Evolutionary conservation across 2,329 filamentous ascomycete species (phyloP), one percentile per base, ranked within the genome.

Genomic region (Colletotrichum camelliae): DNA sequence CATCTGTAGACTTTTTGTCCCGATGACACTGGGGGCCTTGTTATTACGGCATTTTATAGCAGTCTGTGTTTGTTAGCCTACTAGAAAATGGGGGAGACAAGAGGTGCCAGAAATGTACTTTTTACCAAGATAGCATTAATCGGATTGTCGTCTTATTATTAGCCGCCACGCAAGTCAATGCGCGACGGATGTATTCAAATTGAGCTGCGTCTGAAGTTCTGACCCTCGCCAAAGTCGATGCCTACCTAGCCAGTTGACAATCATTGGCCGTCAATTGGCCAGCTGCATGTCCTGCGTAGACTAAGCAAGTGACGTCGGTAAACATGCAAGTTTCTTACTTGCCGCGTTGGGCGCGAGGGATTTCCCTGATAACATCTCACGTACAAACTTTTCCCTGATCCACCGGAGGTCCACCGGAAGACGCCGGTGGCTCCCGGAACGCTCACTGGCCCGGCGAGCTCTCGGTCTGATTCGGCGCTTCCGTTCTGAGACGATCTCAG

Each of bases 381-480:
- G 1, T 58, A 43, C 68, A 57, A 5, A 48, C 57, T 72, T 72
- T 67, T 58, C 57, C 33, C 15, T 62, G 69, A n/a, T 72, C 73
- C 73, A 75, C 62, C 55, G 62, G 52, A 31, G 21, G 39, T 58
- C 73, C 72, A 71, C 67, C 60, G 48, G 48, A 16, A 35, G 39
- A 13, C 16, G 31, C 58, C 52, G 72, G 62, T 58, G 48, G 31
- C 39, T 55, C 55, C 37, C 68, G 61, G 67, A 13, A 31, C 72
- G 24, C 35, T 62, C 60, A 52, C 33, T 35, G 72, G 62, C 18
- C 18, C 10, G 62, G 62, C 48, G 52, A 16, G 7, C 27, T 21
- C 62, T 67, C 73, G 69, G 73, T 43, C 43, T 72, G 39, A 62
- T 62, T 75, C 62, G 73, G 73, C 64, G 64, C 27, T 31, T 55